Conservation (phyloP, 2,329 filamentous ascomycete species). For the Verticillium nubilum region DNA sequence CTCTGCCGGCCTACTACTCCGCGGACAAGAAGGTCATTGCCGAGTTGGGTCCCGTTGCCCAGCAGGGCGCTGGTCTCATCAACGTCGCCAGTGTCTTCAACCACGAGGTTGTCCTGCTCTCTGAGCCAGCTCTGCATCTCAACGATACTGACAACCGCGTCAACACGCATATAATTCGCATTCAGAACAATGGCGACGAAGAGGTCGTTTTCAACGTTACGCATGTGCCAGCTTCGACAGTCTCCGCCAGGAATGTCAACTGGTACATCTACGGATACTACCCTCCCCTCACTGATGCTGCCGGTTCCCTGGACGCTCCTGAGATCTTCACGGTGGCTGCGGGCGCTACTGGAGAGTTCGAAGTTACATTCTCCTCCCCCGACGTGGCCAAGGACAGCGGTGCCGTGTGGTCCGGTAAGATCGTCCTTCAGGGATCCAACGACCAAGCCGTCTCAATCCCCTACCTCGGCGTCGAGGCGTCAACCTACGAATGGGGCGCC, state of each 20-base stretch:
- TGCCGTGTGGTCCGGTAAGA: conserved; percentile 16
- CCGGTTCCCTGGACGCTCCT: conserved; percentile 5
- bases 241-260: conserved; percentile 5
- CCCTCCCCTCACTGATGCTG: conserved; percentile 4
- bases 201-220: conserved; percentile 11
- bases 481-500: conserved; percentile 15
- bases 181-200: conserved; percentile 7
- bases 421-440: conserved; percentile 12
- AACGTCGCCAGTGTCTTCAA: conserved; percentile 11
- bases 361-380: conserved; percentile 6
- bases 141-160: conserved; percentile 15
- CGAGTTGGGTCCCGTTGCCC: conserved; percentile 7
- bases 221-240: conserved; percentile 8
- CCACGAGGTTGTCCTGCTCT: conserved; percentile 6
- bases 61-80: conserved; percentile 15
- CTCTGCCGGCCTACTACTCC: conserved; percentile 9
- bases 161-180: conserved; percentile 8
- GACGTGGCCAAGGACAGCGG: conserved; percentile 8
- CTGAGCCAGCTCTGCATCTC: conserved; percentile 9
- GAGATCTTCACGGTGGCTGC: conserved; percentile 1
- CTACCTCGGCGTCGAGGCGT: conserved; percentile 15
- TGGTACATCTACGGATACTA: conserved; percentile 10
- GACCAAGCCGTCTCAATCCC: conserved; percentile 12
- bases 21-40: conserved; percentile 1
- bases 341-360: conserved; percentile 3